phyloP scores from a whole-genome alignment of 768 basidiomycete genomes.

The Mrakia frigida region DNA sequence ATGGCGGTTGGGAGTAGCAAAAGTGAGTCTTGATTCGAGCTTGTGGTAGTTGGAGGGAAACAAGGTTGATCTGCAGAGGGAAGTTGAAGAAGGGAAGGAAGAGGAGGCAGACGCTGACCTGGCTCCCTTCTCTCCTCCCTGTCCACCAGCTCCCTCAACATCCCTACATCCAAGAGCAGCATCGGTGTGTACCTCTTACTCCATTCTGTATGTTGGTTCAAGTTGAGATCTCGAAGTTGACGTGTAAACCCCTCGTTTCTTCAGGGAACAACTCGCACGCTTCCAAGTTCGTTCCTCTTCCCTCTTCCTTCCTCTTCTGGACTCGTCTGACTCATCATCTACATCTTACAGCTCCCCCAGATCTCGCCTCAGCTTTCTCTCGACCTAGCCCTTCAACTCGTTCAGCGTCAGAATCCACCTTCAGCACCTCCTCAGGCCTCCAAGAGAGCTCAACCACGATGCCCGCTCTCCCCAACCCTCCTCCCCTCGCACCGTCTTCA shows the following conservation, averaged over 20 bases:
- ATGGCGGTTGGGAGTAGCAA: background rate
- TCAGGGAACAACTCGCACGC: background rate
- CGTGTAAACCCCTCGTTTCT: background rate
- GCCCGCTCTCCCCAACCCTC: background rate
- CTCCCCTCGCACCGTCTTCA: background rate
- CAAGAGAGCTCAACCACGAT: background rate
- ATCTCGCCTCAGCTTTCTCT: background rate
- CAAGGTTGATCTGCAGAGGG: background rate
- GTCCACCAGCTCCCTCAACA: background rate
- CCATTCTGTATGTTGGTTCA: background rate
- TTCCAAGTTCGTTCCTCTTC: background rate
- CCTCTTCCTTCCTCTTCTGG: background rate
- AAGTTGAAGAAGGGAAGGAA: background rate
- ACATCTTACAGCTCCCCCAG: background rate
- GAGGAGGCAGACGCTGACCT: background rate
- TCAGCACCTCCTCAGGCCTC: background rate
- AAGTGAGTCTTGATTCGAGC: background rate
- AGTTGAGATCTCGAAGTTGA: background rate
- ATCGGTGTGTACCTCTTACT: background rate
- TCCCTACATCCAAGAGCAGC: background rate
- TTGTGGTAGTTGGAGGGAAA: background rate
- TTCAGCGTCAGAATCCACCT: background rate
- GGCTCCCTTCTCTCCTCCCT: background rate
- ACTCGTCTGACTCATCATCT: background rate
- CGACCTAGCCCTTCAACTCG: background rate